Evolutionary conservation across 257 asterid species (phyloP).

Genomic region (Echites panduratus): DNA sequence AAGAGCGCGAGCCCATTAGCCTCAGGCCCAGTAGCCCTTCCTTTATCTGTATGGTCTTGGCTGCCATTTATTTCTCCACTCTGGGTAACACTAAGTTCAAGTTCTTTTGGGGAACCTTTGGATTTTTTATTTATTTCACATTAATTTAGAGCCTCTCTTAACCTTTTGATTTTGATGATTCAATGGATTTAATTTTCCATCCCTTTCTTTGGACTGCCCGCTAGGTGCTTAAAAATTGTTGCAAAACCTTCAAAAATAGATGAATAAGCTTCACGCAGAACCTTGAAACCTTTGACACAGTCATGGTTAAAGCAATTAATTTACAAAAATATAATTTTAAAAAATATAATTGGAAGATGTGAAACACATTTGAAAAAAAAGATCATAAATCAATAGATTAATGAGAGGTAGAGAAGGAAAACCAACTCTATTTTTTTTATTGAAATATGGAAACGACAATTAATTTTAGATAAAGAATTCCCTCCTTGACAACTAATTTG

Average conservation of each 20-base stretch:
- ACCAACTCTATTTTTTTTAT: too few relatives aligned
- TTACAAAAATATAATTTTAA: too few relatives aligned
- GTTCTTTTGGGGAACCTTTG: constrained; percentile 34
- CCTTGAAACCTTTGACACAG: constrained; percentile 58
- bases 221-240: constrained; percentile 34
- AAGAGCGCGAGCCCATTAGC: constrained; percentile 47
- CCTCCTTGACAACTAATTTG: too few relatives aligned
- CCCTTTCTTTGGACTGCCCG: constrained; percentile 13
- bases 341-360: too few relatives aligned
- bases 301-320: constrained; percentile 65
- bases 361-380: too few relatives aligned
- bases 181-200: constrained; percentile 11
- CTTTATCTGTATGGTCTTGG: constrained; percentile 15
- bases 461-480: constrained; percentile 25
- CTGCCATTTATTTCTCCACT: constrained; percentile 12
- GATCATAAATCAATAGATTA: too few relatives aligned
- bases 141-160: constrained; percentile 43
- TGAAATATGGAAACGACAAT: too few relatives aligned
- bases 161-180: constrained; percentile 33
- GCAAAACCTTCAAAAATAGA: constrained; percentile 79
- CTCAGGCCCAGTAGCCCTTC: too few relatives aligned
- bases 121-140: constrained; percentile 44
- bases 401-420: too few relatives aligned
- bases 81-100: constrained; percentile 24
- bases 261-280: constrained; percentile 76